A percentile compares a stretch with the other conserved stretches of the same genome.
Conservation (phyloP, 1,284 basidiomycete species). For the Hymenochaete sp. region DNA sequence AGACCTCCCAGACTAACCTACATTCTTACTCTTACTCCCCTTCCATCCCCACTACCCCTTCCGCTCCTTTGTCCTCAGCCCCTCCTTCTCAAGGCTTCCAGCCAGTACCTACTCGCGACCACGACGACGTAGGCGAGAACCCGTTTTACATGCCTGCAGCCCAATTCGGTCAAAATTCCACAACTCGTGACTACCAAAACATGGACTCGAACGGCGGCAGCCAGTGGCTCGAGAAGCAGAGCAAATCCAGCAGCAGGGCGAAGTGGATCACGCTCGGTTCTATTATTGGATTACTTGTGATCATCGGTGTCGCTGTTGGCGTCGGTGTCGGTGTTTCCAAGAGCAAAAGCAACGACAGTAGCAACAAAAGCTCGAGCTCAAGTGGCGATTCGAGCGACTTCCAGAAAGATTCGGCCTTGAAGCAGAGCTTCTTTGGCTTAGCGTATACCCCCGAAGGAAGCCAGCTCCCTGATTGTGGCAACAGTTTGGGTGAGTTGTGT, state of each 20-base stretch:
- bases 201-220: conserved; percentile 18
- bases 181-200: conserved; percentile 11
- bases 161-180: conserved; percentile 17
- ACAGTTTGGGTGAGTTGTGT: conserved; percentile 33
- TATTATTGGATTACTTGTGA: conserved; percentile 32
- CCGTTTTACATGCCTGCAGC: conserved; percentile 15
- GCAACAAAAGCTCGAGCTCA: conserved; percentile 20
- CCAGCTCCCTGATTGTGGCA: conserved; percentile 43
- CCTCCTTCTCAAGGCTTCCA: conserved; percentile 8
- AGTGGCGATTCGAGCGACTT: conserved; percentile 52
- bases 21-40: conserved; percentile 19
- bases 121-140: conserved; percentile 5
- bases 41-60: conserved; percentile 9
- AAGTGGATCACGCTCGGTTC: conserved; percentile 38
- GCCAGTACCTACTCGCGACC: conserved; percentile 7
- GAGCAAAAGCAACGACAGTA: conserved; percentile 31
- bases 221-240: conserved; percentile 33
- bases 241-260: conserved; percentile 24
- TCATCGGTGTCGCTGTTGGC: conserved; percentile 42
- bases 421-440: conserved; percentile 62
- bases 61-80: conserved; percentile 2
- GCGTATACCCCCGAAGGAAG: conserved; percentile 63
- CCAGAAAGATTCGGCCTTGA: conserved; percentile 48
- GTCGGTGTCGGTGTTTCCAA: conserved; percentile 49
- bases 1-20: conserved; percentile 19